Conservation (phyloP, 2,329 filamentous ascomycete genomes). For the Talaromyces sp. region DNA sequence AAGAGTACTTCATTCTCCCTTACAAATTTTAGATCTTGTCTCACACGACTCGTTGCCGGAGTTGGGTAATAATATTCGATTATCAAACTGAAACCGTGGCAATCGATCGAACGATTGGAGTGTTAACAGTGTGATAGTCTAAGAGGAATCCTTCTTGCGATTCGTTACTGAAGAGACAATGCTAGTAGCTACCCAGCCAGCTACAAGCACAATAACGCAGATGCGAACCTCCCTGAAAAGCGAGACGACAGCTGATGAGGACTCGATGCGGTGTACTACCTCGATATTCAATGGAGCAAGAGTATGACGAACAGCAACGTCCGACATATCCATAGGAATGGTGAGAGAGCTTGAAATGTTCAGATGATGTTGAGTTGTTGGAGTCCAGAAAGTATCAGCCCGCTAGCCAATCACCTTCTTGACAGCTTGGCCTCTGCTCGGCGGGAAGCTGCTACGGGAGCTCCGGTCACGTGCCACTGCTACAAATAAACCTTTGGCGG, state of each 20-base stretch:
- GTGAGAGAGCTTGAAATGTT: conserved; percentile 1
- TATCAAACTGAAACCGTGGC: not conserved
- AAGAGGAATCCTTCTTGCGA: conserved; percentile 23
- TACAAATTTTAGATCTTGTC: not conserved
- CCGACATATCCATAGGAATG: conserved; percentile 22
- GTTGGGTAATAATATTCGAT: not conserved
- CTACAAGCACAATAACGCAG: conserved; percentile 48
- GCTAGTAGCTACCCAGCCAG: conserved; percentile 45
- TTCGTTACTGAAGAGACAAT: conserved; percentile 34
- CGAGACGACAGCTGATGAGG: conserved; percentile 48
- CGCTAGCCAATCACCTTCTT: conserved; percentile 18
- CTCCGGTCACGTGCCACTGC: not conserved
- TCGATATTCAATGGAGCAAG: conserved; percentile 42
- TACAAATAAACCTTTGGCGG: not conserved
- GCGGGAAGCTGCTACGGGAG: conserved; percentile 3
- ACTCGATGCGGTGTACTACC: conserved; percentile 52
- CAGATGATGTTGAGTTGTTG: conserved; percentile 13
- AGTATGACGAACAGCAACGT: conserved; percentile 46
- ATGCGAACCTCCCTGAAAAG: conserved; percentile 52
- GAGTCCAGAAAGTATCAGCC: conserved; percentile 1
- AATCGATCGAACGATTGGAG: not conserved
- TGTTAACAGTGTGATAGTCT: not conserved
- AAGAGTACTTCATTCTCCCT: conserved; percentile 41
- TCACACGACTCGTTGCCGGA: not conserved
- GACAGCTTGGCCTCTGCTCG: conserved; percentile 24